Evolutionary conservation across 148 eudicot genomes (phyloP), one percentile per base, ranked within the genome.

Genomic region (Selenicereus undatus): DNA sequence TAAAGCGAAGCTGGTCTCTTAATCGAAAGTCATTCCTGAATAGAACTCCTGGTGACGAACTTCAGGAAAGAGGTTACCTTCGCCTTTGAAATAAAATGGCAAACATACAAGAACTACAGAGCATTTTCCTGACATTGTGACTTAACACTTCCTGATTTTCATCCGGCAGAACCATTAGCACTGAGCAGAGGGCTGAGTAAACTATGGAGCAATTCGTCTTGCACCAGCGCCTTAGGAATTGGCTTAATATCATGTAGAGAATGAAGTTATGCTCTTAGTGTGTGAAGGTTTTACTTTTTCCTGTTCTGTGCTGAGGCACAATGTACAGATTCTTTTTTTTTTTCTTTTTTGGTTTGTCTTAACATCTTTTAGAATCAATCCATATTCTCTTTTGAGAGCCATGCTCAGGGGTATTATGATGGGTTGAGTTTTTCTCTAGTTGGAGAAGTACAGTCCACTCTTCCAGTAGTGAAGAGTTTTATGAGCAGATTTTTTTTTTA

Each of bases 1-100:
- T 87, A 43, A 91, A 71, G 71, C 82, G 87, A 83, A 91, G 88
- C 88, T 90, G 85, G 91, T 92, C 95, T 74, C 75, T 93, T 18
- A 92, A 91, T 82, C 89, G 91, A 70, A 91, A 81, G 76, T 84
- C 92, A 27, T 86, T 86, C 83, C 71, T 79, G 22, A 89, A 70
- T 80, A 88, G 92, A 85, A 83, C 80, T 10, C 51, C 86, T 48
- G 83, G 73, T 54, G 81, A 78, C 39, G 91, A 58, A 50, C 43
- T 21, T 11, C 83, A 76, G 64, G 90, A 88, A 74, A 85, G 83
- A 71, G 91, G 98, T 56, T 96, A 93, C 83, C 93, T 91, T 78
- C 91, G 95, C 78, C 78, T 92, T 29, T 90, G 89, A 92, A 54
- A 81, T 75, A 27, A 64, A 64, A 64, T 21, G 3, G 14, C 4